Evolutionary conservation across 805 yeast species (phyloP), one percentile per base, ranked within the genome.

Genomic region (Candida xyloterini): DNA sequence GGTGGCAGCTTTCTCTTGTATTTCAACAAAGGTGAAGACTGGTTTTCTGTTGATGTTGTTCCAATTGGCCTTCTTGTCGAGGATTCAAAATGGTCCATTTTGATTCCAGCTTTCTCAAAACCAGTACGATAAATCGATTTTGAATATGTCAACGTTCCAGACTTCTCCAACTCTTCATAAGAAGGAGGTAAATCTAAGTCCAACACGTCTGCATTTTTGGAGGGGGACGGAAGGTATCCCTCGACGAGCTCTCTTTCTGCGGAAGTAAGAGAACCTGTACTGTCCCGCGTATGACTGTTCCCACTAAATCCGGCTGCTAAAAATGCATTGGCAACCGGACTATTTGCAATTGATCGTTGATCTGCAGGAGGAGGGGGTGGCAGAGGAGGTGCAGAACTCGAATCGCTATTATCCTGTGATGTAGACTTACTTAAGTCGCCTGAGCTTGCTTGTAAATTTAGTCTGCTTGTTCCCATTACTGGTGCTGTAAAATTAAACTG

Each of bases 41-140:
- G 16, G n/a, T 10, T 35, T 26, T 15, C n/a, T 5, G 31, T 8
- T 4, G 9, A 5, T 9, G 3, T 27, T 14, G 10, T 10, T 26
- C 14, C 29, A 7, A 44, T 27, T 5, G 15, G 27, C n/a, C 46
- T 9, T 10, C 27, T 15, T 18, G 11, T 27, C n/a, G 45, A 44
- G 11, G 38, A 31, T 11, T 43, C 38, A 11, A 52, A 46, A 40
- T 59, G 60, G 35, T 58, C 59, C 44, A 59, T 33, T 25, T 59
- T 55, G 27, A 57, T 53, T 3, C 66, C 66, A 1, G 66, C 66
- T 42, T 62, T 62, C 43, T 62, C 66, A 42, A 61, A 61, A 7
- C 65, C 65, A 2, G 65, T 57, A 21, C 65, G 46, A 41, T 62
- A 62, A 36, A 62, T 62, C 4, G 66, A 61, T 38, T 51, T 46